Percentiles rank a stretch among this genome's conserved stretches.
Conservation (phyloP, 1,284 basidiomycete species). For the Marasmius fiardii region DNA sequence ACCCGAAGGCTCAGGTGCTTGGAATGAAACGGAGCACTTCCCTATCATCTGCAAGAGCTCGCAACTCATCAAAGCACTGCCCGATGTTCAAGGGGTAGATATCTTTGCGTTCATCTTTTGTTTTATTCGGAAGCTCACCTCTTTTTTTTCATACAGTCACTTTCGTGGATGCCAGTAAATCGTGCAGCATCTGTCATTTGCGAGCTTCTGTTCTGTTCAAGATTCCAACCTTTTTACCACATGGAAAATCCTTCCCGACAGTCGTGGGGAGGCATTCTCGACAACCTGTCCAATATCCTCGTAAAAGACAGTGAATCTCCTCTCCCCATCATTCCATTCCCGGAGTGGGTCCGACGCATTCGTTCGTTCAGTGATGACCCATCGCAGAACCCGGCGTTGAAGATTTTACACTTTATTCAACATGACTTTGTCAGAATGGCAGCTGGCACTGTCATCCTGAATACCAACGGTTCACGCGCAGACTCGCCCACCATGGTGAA, state of each 20-base stretch:
- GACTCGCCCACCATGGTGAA: constrained; percentile 27
- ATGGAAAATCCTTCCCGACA: constrained; percentile 20
- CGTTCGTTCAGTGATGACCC: constrained; percentile 22
- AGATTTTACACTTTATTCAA: constrained; percentile 31
- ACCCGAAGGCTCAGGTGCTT: constrained; percentile 29
- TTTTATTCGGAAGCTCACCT: background rate
- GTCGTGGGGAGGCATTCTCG: constrained; percentile 23
- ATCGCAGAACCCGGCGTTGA: constrained; percentile 24
- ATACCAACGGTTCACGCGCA: constrained; percentile 21
- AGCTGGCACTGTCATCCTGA: constrained; percentile 27
- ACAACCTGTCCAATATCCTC: constrained; percentile 23
- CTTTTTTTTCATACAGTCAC: constrained; percentile 17
- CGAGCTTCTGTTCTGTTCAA: constrained; percentile 18
- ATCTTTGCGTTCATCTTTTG: background rate
- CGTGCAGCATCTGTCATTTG: constrained; percentile 17
- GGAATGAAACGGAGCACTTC: constrained; percentile 34
- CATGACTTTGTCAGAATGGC: constrained; percentile 31
- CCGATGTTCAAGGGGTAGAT: constrained; percentile 28
- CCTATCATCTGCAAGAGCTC: constrained; percentile 32
- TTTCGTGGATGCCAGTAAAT: constrained; percentile 25
- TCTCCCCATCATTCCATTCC: constrained; percentile 23
- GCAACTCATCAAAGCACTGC: constrained; percentile 23
- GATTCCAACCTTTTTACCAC: constrained; percentile 17
- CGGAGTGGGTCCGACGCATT: constrained; percentile 27
- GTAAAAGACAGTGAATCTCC: too few relatives aligned